Evolutionary conservation across 257 asterid species (phyloP).

Genomic region (Cynanchum wilfordii): DNA sequence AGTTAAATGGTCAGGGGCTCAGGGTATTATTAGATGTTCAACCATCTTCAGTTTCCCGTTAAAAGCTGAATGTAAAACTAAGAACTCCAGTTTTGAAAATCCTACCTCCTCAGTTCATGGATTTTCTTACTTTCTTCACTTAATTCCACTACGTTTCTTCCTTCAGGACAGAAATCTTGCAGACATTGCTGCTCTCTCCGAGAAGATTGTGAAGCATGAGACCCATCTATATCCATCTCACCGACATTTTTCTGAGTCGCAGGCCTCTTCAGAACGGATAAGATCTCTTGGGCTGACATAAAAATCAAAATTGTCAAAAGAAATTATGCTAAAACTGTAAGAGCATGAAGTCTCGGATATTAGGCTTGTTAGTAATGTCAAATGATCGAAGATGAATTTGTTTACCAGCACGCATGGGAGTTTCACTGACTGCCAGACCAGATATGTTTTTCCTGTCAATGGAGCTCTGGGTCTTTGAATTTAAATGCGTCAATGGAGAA

Average conservation of each 20-base stretch:
- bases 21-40: background rate
- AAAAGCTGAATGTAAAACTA: background rate
- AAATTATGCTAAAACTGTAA: background rate
- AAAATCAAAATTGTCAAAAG: slow-evolving; percentile 13
- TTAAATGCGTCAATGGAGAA: slow-evolving; percentile 27
- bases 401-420: slow-evolving; percentile 74
- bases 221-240: slow-evolving; percentile 27
- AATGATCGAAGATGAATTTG: background rate
- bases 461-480: slow-evolving; percentile 28
- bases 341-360: background rate
- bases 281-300: slow-evolving; percentile 66
- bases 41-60: too few species aligned
- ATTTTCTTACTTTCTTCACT: slow-evolving; percentile 26
- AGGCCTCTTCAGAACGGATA: slow-evolving; percentile 64
- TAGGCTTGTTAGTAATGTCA: background rate
- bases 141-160: slow-evolving; percentile 21
- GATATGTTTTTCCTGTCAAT: slow-evolving; percentile 21
- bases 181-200: slow-evolving; percentile 20
- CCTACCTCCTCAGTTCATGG: slow-evolving; percentile 15
- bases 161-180: slow-evolving; percentile 26
- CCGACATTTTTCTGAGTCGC: slow-evolving; percentile 27
- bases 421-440: slow-evolving; percentile 26
- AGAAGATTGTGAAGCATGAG: slow-evolving; percentile 29
- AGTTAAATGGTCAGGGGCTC: background rate
- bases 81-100: slow-evolving; percentile 32